Evolutionary conservation across 1,284 basidiomycete genomes (phyloP), one percentile per base, ranked within the genome.

Genomic region (Apiotrichum gracile): DNA sequence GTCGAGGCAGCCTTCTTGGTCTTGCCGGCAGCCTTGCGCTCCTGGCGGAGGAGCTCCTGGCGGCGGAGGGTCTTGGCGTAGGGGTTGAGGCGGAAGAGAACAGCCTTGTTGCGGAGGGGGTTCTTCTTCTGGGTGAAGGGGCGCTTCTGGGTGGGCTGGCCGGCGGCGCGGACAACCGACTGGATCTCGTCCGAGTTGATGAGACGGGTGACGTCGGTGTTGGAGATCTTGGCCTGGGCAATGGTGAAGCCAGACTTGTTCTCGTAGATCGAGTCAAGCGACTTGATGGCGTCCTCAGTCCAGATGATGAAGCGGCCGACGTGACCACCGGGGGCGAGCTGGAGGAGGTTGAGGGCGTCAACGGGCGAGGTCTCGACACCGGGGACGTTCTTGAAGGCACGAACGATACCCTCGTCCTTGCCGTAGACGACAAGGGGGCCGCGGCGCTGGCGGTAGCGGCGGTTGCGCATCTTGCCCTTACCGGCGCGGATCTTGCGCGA

Each of bases 91-190:
- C 93, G 87, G 91, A 94, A 97, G 75, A 99, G 85, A 68, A 97
- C 82, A 58, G 84, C 87, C 81, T 90, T 92, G 88, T 98, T 98
- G 79, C 85, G 79, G 71, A 96, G 84, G 55, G 94, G 92, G 83
- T 97, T 97, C 88, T 97, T 97, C 88, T 93, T 93, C 82, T 97
- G 94, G 63, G 91, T 92, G 89, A 91, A 96, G 63, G 93, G 92
- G 73, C 72, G 66, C 74, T 76, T 76, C 61, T 78, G 64, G 78
- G 78, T 77, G 62, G 70, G 62, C 66, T 79, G 80, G 64, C 78
- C 80, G 58, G 76, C 74, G 51, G 89, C 87, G 72, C 93, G 90
- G 67, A 97, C 84, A 70, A 97, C 88, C 52, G 91, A 88, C 78
- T 96, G 91, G 74, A 96, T 92, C 80, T 94, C 92, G 63, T 88